Conservation (phyloP, 2,329 filamentous ascomycete genomes). For the Arachnomyces sp. region DNA sequence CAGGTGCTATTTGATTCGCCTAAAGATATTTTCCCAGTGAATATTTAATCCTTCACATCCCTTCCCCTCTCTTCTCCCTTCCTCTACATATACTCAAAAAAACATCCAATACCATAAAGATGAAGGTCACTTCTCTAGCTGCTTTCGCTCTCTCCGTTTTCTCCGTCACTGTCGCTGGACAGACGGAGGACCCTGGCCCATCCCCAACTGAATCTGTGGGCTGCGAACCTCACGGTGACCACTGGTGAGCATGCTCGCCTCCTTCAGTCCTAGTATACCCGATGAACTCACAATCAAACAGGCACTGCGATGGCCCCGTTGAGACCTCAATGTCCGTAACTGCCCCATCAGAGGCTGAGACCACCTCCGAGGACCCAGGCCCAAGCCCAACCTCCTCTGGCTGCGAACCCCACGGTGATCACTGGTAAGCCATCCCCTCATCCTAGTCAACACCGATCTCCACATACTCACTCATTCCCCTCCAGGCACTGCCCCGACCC, state of each 20-base stretch:
- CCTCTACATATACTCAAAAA: too few relatives aligned
- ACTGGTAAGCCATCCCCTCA: conserved; percentile 13
- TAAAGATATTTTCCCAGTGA: too few relatives aligned
- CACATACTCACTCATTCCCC: not conserved
- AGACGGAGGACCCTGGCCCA: conserved; percentile 19
- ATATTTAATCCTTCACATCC: too few relatives aligned
- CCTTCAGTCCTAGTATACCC: too few relatives aligned
- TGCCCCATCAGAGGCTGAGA: conserved; percentile 8
- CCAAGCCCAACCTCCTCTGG: conserved; percentile 11
- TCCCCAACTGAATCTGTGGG: conserved; percentile 22
- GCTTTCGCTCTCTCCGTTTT: conserved; percentile 5
- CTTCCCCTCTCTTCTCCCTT: too few relatives aligned
- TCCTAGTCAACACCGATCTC: not conserved
- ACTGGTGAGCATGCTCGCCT: conserved; percentile 9
- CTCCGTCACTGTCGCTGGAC: conserved; percentile 13
- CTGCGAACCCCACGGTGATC: conserved; percentile 20
- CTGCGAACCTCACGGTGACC: conserved; percentile 14
- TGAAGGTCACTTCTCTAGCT: conserved; percentile 10
- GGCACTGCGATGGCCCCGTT: conserved; percentile 23
- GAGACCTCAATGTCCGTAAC: conserved; percentile 3
- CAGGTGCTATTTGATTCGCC: too few relatives aligned
- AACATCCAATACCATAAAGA: conserved; percentile 10
- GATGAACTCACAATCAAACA: conserved; percentile 1
- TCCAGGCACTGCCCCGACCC: not conserved
- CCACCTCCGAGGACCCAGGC: conserved; percentile 2